phyloP scores from a whole-genome alignment of 306 rosid species.

The Glycine latifolia region DNA sequence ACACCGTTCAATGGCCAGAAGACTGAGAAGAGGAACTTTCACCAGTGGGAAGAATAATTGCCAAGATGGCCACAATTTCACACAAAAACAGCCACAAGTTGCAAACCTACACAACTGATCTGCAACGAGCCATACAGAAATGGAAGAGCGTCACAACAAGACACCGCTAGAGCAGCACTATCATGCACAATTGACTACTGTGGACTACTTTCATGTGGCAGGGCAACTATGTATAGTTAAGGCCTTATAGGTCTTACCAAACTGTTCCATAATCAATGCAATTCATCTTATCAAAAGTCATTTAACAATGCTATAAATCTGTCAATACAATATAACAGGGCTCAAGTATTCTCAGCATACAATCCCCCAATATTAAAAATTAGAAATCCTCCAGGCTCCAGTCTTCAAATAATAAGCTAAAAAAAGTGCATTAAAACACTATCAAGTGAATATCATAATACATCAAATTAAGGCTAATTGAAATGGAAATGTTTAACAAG shows the following conservation, averaged over 20 bases:
- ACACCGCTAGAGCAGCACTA: neutral
- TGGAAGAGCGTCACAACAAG: neutral
- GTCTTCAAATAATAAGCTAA: constrained; percentile 31
- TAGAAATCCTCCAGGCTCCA: constrained; percentile 23
- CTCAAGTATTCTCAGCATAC: constrained; percentile 39
- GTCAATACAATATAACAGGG: neutral
- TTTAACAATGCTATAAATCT: constrained; percentile 14
- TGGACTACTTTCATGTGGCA: constrained; percentile 31
- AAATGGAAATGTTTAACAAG: constrained; percentile 33
- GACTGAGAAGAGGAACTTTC: neutral
- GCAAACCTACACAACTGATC: neutral
- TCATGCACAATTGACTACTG: neutral
- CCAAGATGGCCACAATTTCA: neutral
- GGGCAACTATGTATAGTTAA: constrained; percentile 18
- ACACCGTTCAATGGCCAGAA: neutral
- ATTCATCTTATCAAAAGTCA: constrained; percentile 6
- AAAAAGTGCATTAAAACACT: neutral
- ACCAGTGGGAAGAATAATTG: neutral
- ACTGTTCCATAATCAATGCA: constrained; percentile 6
- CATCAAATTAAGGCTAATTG: constrained; percentile 20
- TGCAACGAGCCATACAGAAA: neutral
- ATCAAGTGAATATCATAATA: constrained; percentile 36
- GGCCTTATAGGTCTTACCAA: constrained; percentile 13
- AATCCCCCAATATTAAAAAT: constrained; percentile 28
- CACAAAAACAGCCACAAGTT: neutral